Evolutionary conservation across 2,329 filamentous ascomycete species (phyloP).

Genomic region (Talaromyces marneffei): DNA sequence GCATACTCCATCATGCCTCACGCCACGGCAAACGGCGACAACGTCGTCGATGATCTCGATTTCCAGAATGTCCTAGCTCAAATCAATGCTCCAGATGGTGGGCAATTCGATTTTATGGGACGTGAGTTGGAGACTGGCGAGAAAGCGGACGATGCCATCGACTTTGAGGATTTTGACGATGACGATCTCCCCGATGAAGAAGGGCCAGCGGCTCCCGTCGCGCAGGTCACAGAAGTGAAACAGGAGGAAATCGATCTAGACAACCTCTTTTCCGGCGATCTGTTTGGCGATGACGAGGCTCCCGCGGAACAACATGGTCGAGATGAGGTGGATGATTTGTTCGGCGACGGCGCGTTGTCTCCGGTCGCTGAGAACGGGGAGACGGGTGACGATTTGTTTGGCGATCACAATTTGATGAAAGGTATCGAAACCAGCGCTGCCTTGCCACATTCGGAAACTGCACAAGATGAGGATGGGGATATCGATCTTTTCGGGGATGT

Average conservation of each 20-base stretch:
- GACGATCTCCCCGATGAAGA: constrained; percentile 80
- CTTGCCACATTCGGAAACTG: constrained; percentile 2
- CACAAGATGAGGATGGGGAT: constrained; percentile 20
- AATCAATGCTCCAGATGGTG: constrained; percentile 31
- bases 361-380: constrained; percentile 28
- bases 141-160: constrained; percentile 88
- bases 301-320: constrained; percentile 23
- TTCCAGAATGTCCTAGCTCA: constrained; percentile 40
- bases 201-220: background rate
- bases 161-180: constrained; percentile 87
- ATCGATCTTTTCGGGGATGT: constrained; percentile 19
- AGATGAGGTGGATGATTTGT: constrained; percentile 45
- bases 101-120: constrained; percentile 32
- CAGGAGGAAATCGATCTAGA: constrained; percentile 40
- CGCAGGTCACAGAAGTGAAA: constrained; percentile 25
- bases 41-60: constrained; percentile 32
- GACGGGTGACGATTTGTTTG: constrained; percentile 26
- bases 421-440: constrained; percentile 14
- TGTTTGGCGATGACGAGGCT: constrained; percentile 23
- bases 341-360: constrained; percentile 41
- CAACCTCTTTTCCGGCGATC: constrained; percentile 16
- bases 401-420: constrained; percentile 19
- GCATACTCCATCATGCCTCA: constrained; percentile 33
- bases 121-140: constrained; percentile 49
- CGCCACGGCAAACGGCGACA: constrained; percentile 26